phyloP scores from a whole-genome alignment of 768 basidiomycete species.

The Mycena sanguinolenta region DNA sequence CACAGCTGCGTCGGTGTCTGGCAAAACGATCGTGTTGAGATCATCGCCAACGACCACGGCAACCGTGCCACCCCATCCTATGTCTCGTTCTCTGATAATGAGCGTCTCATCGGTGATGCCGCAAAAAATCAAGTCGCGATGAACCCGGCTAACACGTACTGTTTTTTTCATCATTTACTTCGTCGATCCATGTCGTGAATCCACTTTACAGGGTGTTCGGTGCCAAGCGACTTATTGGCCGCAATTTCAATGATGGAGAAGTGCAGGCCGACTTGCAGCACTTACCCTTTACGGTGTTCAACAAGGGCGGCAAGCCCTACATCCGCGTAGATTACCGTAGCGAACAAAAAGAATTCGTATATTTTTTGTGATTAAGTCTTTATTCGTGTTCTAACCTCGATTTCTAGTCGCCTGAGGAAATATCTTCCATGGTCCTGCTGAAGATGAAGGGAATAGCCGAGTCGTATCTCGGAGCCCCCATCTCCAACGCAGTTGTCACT shows the following conservation, averaged over 20 bases:
- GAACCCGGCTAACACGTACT: constrained; percentile 9
- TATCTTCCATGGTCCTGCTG: constrained; percentile 5
- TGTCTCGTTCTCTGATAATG: constrained; percentile 6
- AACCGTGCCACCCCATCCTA: constrained; percentile 7
- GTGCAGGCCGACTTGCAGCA: constrained; percentile 35
- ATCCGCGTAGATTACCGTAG: constrained; percentile 91
- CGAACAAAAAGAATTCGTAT: constrained; percentile 91
- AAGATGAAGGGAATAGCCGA: constrained; percentile 1
- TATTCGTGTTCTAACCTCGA: background rate
- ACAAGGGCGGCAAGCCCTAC: constrained; percentile 89
- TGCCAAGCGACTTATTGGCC: constrained; percentile 9
- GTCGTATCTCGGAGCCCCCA: constrained; percentile 4
- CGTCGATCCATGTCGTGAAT: background rate
- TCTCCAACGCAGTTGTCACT: constrained; percentile 6
- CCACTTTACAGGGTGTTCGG: constrained; percentile 4
- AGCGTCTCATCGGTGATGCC: no score
- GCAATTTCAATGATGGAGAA: background rate
- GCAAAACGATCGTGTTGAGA: constrained; percentile 13
- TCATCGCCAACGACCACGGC: constrained; percentile 9
- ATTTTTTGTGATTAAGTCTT: background rate
- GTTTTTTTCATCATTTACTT: background rate
- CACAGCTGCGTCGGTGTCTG: constrained; percentile 12
- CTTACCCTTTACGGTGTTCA: constrained; percentile 94
- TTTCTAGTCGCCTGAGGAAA: constrained; percentile 9
- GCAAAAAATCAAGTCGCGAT: no score